Evolutionary conservation across 768 basidiomycete species (phyloP).

Genomic region (Sarcodon aspratus): DNA sequence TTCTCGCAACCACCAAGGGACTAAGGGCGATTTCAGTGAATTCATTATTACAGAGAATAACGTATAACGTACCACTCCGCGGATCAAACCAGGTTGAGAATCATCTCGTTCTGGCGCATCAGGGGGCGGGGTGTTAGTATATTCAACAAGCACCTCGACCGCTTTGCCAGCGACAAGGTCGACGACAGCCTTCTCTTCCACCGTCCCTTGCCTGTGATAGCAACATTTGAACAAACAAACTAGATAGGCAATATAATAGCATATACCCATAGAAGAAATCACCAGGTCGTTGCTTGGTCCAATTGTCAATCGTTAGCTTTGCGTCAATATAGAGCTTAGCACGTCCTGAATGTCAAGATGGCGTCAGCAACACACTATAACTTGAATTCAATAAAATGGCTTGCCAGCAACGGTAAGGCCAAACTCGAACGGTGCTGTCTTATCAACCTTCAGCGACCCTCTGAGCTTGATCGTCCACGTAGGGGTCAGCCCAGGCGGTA

Average conservation of each 20-base stretch:
- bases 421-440: constrained; percentile 41
- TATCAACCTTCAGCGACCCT: constrained; percentile 38
- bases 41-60: neutral
- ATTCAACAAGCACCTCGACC: constrained; percentile 47
- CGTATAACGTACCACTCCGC: constrained; percentile 40
- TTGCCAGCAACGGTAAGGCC: constrained; percentile 50
- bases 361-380: neutral
- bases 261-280: constrained; percentile 62
- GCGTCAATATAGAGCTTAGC: constrained; percentile 56
- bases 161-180: constrained; percentile 32
- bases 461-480: constrained; percentile 47
- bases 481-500: constrained; percentile 40
- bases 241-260: neutral
- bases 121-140: constrained; percentile 48
- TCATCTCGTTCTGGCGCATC: constrained; percentile 29
- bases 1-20: constrained; percentile 59
- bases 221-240: neutral
- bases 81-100: constrained; percentile 59
- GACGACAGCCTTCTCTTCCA: constrained; percentile 47
- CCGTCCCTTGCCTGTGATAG: constrained; percentile 40
- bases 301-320: constrained; percentile 54
- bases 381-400: neutral
- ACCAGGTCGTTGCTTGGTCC: constrained; percentile 54
- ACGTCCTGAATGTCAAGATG: constrained; percentile 21
- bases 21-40: constrained; percentile 17